A percentile compares a stretch with the other conserved stretches of the same genome.
Evolutionary conservation across 2,329 filamentous ascomycete species (phyloP).

Genomic region (Cytospora paraplurivora): DNA sequence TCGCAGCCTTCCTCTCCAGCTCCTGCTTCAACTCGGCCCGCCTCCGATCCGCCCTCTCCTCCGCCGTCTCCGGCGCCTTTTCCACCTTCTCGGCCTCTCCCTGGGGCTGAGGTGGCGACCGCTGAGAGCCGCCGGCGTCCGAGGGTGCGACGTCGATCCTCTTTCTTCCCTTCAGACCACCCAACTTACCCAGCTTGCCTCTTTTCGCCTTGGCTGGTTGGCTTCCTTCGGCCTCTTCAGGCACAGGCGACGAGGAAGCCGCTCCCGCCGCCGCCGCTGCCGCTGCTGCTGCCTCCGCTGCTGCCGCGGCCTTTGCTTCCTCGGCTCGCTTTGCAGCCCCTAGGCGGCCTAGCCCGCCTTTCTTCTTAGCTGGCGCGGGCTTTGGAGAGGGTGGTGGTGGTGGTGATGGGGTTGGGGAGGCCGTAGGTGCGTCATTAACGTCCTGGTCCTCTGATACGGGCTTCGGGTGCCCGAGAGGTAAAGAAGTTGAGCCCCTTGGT

Average conservation of each 20-base stretch:
- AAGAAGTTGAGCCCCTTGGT: neutral
- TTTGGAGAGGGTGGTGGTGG: conserved; percentile 17
- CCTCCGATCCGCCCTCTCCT: conserved; percentile 51
- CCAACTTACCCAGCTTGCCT: conserved; percentile 51
- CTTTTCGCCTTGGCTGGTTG: neutral
- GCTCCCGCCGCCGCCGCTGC: neutral
- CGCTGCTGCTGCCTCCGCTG: neutral
- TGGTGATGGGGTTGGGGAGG: conserved; percentile 10
- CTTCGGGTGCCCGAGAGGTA: neutral
- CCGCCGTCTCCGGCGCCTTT: conserved; percentile 44
- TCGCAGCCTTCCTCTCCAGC: conserved; percentile 51
- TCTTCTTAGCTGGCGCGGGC: conserved; percentile 1
- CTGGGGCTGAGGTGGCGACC: neutral
- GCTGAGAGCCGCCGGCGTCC: neutral
- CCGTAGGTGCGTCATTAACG: neutral
- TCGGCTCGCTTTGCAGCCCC: conserved; percentile 17
- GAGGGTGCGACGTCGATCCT: neutral
- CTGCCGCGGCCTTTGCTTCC: neutral
- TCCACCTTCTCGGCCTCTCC: conserved; percentile 36
- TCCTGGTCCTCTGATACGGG: neutral
- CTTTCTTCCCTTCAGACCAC: conserved; percentile 15
- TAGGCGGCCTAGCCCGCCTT: conserved; percentile 11
- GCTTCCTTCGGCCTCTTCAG: conserved; percentile 2
- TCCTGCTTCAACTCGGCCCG: conserved; percentile 55
- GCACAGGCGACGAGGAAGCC: conserved; percentile 1